phyloP scores from a whole-genome alignment of 305 asterid species.

The Rubia tinctorum region DNA sequence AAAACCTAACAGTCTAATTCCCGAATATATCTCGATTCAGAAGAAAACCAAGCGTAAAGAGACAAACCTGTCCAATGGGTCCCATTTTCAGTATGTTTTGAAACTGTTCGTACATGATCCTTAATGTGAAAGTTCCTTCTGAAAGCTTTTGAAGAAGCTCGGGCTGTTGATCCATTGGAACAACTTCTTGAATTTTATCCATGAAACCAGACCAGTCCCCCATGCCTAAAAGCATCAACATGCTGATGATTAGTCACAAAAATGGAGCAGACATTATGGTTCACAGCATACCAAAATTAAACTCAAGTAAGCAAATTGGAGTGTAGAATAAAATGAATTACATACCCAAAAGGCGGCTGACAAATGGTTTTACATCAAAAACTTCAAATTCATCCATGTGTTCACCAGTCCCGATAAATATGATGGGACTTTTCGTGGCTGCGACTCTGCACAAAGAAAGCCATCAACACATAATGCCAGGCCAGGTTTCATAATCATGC shows the following conservation, averaged over 20 bases:
- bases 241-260: neutral
- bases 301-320: constrained; percentile 13
- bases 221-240: constrained; percentile 46
- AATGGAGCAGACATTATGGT: neutral
- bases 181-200: constrained; percentile 96
- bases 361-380: constrained; percentile 94
- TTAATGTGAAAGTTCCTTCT: constrained; percentile 86
- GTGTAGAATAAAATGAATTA: constrained; percentile 6
- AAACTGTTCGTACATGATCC: constrained; percentile 94
- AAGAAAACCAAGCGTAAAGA: constrained; percentile 4
- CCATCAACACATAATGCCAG: neutral
- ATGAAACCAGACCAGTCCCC: constrained; percentile 98
- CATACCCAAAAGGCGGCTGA: constrained; percentile 92
- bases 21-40: constrained; percentile 1
- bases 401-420: constrained; percentile 97
- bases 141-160: constrained; percentile 95
- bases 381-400: constrained; percentile 98
- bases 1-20: neutral
- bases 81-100: constrained; percentile 95
- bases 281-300: neutral
- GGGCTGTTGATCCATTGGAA: constrained; percentile 97
- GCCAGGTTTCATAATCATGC: neutral
- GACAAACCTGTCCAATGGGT: constrained; percentile 95
- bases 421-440: constrained; percentile 94
- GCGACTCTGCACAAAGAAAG: constrained; percentile 69